Conservation (phyloP, 495 filamentous ascomycete species). For the Penicillium lagena region DNA sequence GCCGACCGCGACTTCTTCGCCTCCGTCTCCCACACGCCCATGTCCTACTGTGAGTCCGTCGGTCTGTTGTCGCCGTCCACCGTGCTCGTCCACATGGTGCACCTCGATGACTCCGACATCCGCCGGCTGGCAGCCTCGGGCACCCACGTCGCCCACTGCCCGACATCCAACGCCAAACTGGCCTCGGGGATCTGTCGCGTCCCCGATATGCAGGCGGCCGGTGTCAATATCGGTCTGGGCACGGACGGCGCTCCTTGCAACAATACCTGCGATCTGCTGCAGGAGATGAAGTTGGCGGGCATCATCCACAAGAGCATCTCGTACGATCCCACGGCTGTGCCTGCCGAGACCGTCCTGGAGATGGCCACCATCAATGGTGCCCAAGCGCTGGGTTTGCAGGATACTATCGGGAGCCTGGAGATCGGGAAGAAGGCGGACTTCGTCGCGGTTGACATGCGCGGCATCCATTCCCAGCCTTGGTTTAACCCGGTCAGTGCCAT, state of each 20-base stretch:
- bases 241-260: constrained; percentile 48
- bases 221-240: constrained; percentile 37
- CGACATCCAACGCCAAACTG: constrained; percentile 45
- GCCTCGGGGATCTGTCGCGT: constrained; percentile 43
- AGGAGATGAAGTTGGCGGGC: constrained; percentile 45
- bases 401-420: constrained; percentile 42
- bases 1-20: constrained; percentile 36
- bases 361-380: constrained; percentile 49
- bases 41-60: constrained; percentile 36
- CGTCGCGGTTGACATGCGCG: constrained; percentile 38
- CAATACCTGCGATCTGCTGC: constrained; percentile 43
- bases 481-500: constrained; percentile 38
- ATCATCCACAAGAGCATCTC: constrained; percentile 45
- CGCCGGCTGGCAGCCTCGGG: constrained; percentile 27
- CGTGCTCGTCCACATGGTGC: constrained; percentile 41
- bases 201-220: constrained; percentile 26
- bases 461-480: constrained; percentile 27
- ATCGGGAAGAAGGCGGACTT: constrained; percentile 52
- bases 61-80: constrained; percentile 32
- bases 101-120: constrained; percentile 41
- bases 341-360: constrained; percentile 43
- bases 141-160: constrained; percentile 43
- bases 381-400: constrained; percentile 41
- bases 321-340: constrained; percentile 38
- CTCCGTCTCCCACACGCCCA: constrained; percentile 33